Evolutionary conservation across 495 filamentous ascomycete species (phyloP).

Genomic region (Halenospora varia): DNA sequence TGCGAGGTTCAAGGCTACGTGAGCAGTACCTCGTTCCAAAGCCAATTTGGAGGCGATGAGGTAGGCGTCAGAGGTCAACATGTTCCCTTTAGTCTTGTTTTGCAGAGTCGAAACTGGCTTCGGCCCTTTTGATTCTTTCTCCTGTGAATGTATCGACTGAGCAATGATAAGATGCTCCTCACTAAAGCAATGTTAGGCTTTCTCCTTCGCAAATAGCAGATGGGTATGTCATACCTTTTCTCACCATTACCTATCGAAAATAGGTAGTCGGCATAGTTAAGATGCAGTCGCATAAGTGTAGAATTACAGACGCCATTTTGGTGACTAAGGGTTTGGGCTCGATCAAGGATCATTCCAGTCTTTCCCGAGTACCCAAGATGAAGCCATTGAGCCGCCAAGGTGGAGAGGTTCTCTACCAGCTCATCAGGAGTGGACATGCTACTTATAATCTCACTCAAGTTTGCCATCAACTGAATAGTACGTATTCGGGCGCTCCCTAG

Average conservation of each 20-base stretch:
- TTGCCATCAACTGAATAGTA: constrained; percentile 44
- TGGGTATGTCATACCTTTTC: constrained; percentile 45
- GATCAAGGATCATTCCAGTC: constrained; percentile 60
- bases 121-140: constrained; percentile 25
- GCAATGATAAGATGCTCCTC: constrained; percentile 27
- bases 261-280: constrained; percentile 72
- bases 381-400: constrained; percentile 67
- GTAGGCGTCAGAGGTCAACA: constrained; percentile 46
- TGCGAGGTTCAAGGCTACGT: constrained; percentile 61
- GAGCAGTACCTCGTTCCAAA: constrained; percentile 57
- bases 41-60: constrained; percentile 59
- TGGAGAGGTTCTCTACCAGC: constrained; percentile 52
- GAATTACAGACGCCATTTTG: constrained; percentile 34
- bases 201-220: constrained; percentile 12
- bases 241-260: constrained; percentile 62
- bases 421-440: constrained; percentile 39
- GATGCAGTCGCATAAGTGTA: constrained; percentile 53
- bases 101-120: background rate
- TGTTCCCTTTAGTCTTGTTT: constrained; percentile 11
- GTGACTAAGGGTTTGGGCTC: constrained; percentile 48
- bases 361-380: constrained; percentile 73
- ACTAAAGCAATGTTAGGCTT: constrained; percentile 14
- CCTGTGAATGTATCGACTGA: constrained; percentile 24
- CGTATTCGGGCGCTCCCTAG: constrained; percentile 36
- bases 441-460: constrained; percentile 17